Base-by-base conservation (phyloP, 176 grass and related monocot genomes). In the Musa troglodytarum region DNA sequence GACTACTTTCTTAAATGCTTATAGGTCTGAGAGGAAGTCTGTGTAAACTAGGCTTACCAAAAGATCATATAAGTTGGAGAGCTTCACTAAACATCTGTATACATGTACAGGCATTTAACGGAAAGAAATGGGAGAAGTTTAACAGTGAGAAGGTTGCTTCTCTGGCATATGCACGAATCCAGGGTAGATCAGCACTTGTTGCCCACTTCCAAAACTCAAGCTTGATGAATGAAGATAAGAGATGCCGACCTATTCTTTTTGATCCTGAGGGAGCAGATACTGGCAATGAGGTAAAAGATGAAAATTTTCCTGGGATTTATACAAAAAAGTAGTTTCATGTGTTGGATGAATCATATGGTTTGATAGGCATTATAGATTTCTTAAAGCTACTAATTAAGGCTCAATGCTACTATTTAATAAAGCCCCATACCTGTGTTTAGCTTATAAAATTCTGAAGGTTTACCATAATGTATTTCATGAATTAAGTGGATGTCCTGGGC, bases 181-280 rank as follows among this genome's bases (percentile, higher is more conserved):
- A 70, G 49, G 68, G 68, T 10, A 70, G 68, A 70, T 24, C 43
- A 50, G 68, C 68, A 50, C 68, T 70, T 51, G 68, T 70, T 70
- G 68, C 68, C 12, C 68, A 70, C 16, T 70, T 70, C 34, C 68
- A 70, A 16, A 70, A 70, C 68, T 70, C 68, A 50, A 70, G 68
- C 28, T 70, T 70, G 68, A 70, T 70, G 68, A 70, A 70, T 11
- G 68, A 70, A 50, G 68, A 70, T 70, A 70, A 70, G 68, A 70
- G 68, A 50, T 70, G 68, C 24, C 68, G 68, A 11, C 68, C 68
- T 50, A 70, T 70, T n/a, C 68, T 70, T 50, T 70, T 70, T 70
- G 68, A 70, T 70, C 50, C 68, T 21, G 68, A 70, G 68, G 24
- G 68, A 50, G 49, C 1, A 20, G 68, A 50, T 5, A 19, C 43